Percentiles rank a stretch among this genome's conserved stretches.
Evolutionary conservation across 495 filamentous ascomycete genomes (phyloP).

Genomic region (Gamarada debralockiae): DNA sequence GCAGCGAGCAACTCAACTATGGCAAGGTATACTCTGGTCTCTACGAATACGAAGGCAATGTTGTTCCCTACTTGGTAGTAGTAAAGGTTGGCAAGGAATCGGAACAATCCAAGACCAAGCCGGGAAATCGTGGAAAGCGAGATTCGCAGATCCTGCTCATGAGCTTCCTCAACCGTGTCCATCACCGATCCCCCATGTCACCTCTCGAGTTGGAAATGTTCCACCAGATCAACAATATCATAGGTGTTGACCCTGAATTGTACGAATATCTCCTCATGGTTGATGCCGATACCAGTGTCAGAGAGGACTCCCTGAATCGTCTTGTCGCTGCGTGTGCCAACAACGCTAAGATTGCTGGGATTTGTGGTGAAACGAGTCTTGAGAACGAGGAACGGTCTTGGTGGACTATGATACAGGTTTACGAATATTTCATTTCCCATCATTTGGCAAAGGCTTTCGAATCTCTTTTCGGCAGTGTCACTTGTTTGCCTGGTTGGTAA

Average conservation of each 20-base stretch:
- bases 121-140: constrained; percentile 96
- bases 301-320: constrained; percentile 86
- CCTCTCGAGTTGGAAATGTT: constrained; percentile 97
- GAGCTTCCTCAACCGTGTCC: constrained; percentile 95
- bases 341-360: constrained; percentile 93
- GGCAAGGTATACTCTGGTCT: constrained; percentile 98
- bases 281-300: constrained; percentile 94
- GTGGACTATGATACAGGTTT: constrained; percentile 99
- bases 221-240: constrained; percentile 98
- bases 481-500: constrained; percentile 97
- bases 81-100: constrained; percentile 98
- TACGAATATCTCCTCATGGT: constrained; percentile 98
- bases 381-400: constrained; percentile 91
- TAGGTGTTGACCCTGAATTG: constrained; percentile 93
- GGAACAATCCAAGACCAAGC: constrained; percentile 86
- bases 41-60: constrained; percentile 96
- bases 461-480: constrained; percentile 91
- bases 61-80: constrained; percentile 92
- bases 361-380: constrained; percentile 95
- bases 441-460: constrained; percentile 93
- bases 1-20: constrained; percentile 93
- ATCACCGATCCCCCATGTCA: constrained; percentile 89
- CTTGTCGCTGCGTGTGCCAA: constrained; percentile 91
- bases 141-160: constrained; percentile 85
- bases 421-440: constrained; percentile 97